These are phyloP conservation scores for Saccharomyces pastorianus DNA, from an alignment of 1,139 yeast species.

Conservation along the genomic window DNA sequence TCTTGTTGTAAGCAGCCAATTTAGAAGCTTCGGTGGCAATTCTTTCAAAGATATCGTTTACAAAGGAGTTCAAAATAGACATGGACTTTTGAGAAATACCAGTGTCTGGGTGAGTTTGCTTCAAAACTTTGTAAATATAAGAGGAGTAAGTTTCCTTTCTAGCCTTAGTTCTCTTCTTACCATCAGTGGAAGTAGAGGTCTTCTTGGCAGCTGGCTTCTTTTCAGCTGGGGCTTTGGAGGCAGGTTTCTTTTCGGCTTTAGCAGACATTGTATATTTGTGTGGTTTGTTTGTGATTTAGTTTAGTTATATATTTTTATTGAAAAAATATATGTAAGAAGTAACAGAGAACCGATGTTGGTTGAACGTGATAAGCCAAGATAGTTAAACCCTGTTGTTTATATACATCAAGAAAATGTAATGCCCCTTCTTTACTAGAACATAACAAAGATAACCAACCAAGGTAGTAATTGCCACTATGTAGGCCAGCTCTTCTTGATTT, in stretches of 20 bases:
- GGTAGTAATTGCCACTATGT: neutral
- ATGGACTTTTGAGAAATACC: constrained; percentile 99
- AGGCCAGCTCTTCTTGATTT: constrained; percentile 2
- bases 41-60: constrained; percentile 92
- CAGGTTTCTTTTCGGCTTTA: constrained; percentile 97
- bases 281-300: constrained; percentile 2
- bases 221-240: constrained; percentile 97
- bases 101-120: constrained; percentile 99
- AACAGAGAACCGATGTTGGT: no score
- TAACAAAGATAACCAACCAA: neutral
- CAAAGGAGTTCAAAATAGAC: constrained; percentile 98
- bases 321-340: no score
- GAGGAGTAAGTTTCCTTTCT: constrained; percentile 99
- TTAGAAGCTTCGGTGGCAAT: constrained; percentile 97
- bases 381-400: neutral
- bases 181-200: constrained; percentile 66
- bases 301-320: no score
- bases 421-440: neutral
- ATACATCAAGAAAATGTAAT: neutral
- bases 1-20: constrained; percentile 99
- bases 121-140: constrained; percentile 95
- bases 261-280: constrained; percentile 65
- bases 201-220: constrained; percentile 96
- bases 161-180: constrained; percentile 92
- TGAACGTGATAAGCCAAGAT: neutral